Base-by-base conservation (phyloP, 768 basidiomycete genomes). In the Hemileccinum rubropunctum region DNA sequence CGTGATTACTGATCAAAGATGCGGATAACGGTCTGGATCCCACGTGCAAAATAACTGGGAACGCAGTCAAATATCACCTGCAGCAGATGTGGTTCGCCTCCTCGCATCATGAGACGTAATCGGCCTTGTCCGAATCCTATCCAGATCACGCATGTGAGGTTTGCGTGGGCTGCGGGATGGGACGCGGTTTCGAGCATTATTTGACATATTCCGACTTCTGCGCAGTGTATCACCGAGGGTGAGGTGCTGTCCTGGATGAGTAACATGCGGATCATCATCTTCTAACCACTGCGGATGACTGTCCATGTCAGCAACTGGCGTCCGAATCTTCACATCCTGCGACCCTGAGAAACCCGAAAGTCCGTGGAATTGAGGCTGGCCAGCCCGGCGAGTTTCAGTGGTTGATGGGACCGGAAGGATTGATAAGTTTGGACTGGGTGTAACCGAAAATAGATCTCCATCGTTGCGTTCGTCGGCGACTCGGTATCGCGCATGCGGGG, bases 21-120 rank as follows among this genome's bases (percentile, higher is more conserved):
- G 41, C 40, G 48, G 47, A 20, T 23, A 23, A 27, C 37, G 42
- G 34, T 39, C 33, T 23, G 39, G 10, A 45, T 53, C 26, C 45
- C 52, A 50, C 42, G 47, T 38, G 42, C 47, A 51, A 55, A 46
- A 47, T 45, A 26, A 11, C 30, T 42, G 30, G 39, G 21, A 53
- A 37, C 39, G 37, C 13, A 32, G 42, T 62, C 51, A 67, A 34
- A 67, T 68, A 40, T 53, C 66, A 33, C 68, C 66, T 23, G 69
- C 64, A 35, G 62, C 68, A 27, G 66, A 70, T 20, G 66, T 57
- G 1, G 66, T 70, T 43, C 68, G 66, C 39, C 53, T 61, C 46
- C 66, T 66, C 21, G 56, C 42, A 44, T 66, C 64, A 57, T 54
- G 51, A 38, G 64, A 49, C n/a, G 56, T 45, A 21, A 51, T 47